Percentiles rank a stretch among this genome's conserved stretches.
Evolutionary conservation across 2,329 filamentous ascomycete genomes (phyloP).

Genomic region (Stachybotrys echinatus): DNA sequence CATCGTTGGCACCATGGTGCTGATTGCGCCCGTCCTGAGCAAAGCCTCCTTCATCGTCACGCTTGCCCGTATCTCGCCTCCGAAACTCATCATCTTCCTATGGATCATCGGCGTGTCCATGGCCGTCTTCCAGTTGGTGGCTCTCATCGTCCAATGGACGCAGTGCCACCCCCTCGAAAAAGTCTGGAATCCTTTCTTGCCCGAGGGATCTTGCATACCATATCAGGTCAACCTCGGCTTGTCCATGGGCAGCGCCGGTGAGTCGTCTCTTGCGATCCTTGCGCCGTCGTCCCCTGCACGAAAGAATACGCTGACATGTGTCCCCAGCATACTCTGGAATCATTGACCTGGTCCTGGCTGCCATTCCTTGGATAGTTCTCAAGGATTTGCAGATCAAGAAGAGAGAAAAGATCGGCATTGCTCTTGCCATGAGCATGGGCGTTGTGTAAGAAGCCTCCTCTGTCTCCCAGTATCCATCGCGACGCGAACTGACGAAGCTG

Average conservation of each 20-base stretch:
- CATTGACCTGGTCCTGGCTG: slow-evolving; percentile 6
- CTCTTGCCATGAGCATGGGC: slow-evolving; percentile 8
- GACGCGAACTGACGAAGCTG: neutral
- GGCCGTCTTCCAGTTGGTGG: neutral
- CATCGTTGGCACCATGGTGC: neutral
- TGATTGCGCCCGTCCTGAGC: neutral
- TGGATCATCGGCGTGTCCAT: neutral
- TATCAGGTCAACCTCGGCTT: neutral
- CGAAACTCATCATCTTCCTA: neutral
- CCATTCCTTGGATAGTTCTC: slow-evolving; percentile 8
- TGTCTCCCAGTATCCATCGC: neutral
- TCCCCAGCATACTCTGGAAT: slow-evolving; percentile 5
- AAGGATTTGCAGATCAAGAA: slow-evolving; percentile 6
- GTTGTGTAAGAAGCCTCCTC: slow-evolving; percentile 4
- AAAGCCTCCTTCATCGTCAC: neutral
- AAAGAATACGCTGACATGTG: neutral
- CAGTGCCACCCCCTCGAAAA: neutral
- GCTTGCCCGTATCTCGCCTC: neutral
- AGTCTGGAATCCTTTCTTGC: neutral
- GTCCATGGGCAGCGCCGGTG: neutral
- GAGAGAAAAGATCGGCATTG: slow-evolving; percentile 7
- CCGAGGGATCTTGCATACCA: neutral
- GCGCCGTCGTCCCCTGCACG: no score
- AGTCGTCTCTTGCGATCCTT: neutral
- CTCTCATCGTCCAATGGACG: neutral